phyloP scores from a whole-genome alignment of 768 basidiomycete species.

The Tylopilus cervinicoccineus region DNA sequence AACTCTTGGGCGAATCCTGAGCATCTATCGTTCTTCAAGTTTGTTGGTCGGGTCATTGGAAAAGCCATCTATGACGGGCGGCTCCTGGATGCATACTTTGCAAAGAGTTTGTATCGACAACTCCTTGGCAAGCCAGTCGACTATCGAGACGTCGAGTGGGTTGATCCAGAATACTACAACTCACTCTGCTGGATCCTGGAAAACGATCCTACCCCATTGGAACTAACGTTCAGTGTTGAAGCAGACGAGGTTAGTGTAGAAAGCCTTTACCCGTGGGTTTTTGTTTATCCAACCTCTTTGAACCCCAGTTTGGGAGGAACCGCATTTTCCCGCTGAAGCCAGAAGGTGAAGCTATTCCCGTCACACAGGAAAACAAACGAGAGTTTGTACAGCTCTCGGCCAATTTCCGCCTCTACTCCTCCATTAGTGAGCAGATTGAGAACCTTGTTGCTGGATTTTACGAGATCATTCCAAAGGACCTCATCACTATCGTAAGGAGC shows the following conservation, averaged over 20 bases:
- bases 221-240: slow-evolving; percentile 93
- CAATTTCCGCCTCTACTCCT: slow-evolving; percentile 88
- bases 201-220: slow-evolving; percentile 83
- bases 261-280: background rate
- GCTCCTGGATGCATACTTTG: slow-evolving; percentile 96
- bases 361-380: slow-evolving; percentile 94
- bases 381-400: slow-evolving; percentile 97
- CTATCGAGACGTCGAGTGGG: slow-evolving; percentile 94
- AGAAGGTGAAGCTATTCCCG: slow-evolving; percentile 75
- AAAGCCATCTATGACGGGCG: slow-evolving; percentile 98
- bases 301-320: slow-evolving; percentile 79
- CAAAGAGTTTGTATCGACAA: slow-evolving; percentile 93
- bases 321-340: slow-evolving; percentile 86
- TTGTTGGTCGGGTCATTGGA: slow-evolving; percentile 95
- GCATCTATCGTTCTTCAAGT: slow-evolving; percentile 97
- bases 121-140: slow-evolving; percentile 92
- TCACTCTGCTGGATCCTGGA: slow-evolving; percentile 97
- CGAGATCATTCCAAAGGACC: slow-evolving; percentile 95
- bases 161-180: slow-evolving; percentile 98
- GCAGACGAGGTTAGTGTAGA: slow-evolving; percentile 73
- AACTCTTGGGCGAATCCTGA: slow-evolving; percentile 93
- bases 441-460: slow-evolving; percentile 89
- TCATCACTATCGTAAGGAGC: slow-evolving; percentile 80
- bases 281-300: background rate
- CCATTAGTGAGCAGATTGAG: slow-evolving; percentile 95